Conservation (phyloP, 2,329 filamentous ascomycete species). For the Ploettnerulaceae sp. region DNA sequence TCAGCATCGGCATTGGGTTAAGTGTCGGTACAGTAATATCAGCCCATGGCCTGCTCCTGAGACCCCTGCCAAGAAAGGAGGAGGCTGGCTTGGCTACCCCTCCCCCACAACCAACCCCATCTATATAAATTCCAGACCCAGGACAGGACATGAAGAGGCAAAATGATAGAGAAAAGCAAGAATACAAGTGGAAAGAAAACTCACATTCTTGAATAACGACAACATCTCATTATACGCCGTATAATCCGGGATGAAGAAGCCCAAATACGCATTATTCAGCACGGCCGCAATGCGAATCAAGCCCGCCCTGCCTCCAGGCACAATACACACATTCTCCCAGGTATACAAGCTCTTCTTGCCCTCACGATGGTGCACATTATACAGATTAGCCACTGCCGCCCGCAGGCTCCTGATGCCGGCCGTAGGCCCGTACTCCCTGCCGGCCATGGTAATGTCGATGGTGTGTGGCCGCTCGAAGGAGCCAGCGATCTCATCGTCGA, state of each 20-base stretch:
- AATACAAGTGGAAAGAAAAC: conserved; percentile 26
- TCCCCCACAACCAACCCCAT: not conserved
- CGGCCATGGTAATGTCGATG: conserved; percentile 72
- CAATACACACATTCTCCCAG: conserved; percentile 96
- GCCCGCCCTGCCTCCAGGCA: conserved; percentile 86
- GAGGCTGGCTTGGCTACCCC: conserved; percentile 1
- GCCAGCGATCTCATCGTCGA: conserved; percentile 86
- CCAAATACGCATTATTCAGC: conserved; percentile 84
- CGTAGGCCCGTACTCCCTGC: conserved; percentile 87
- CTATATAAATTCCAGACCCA: too few relatives aligned
- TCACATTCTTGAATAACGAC: conserved; percentile 82
- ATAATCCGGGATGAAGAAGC: conserved; percentile 93
- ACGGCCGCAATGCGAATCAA: conserved; percentile 94
- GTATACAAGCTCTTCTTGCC: conserved; percentile 87
- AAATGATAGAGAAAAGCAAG: too few relatives aligned
- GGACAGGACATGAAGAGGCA: too few relatives aligned
- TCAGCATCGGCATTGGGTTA: too few relatives aligned
- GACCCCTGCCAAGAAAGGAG: conserved; percentile 13
- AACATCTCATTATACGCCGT: conserved; percentile 98
- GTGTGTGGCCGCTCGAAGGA: conserved; percentile 77
- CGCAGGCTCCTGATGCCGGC: conserved; percentile 89
- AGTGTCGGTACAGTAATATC: conserved; percentile 30
- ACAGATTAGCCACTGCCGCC: conserved; percentile 83
- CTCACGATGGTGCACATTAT: conserved; percentile 87
- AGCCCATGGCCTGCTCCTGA: conserved; percentile 1